Evolutionary conservation across 116 monocot species (phyloP).

Genomic region (Thalassia testudinum): DNA sequence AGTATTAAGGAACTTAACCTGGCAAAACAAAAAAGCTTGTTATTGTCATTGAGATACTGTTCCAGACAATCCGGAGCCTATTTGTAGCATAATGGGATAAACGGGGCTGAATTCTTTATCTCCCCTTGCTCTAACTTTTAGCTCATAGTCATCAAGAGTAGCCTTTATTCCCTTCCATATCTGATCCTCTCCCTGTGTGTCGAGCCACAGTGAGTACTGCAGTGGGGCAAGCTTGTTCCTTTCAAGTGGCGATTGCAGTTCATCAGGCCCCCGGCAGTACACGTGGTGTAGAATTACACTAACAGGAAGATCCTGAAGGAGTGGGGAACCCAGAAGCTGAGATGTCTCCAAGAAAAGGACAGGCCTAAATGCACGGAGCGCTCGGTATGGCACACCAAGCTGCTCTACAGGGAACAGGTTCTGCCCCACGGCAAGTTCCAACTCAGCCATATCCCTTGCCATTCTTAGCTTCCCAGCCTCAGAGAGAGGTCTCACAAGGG

Average conservation of each 20-base stretch:
- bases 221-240: constrained; percentile 65
- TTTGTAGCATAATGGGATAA: constrained; percentile 74
- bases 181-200: constrained; percentile 89
- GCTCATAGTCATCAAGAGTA: constrained; percentile 74
- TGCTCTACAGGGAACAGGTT: constrained; percentile 92
- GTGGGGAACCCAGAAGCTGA: constrained; percentile 47
- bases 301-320: constrained; percentile 60
- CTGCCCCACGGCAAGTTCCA: constrained; percentile 84
- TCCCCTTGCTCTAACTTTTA: constrained; percentile 41
- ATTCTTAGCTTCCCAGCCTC: constrained; percentile 88
- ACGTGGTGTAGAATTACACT: constrained; percentile 84
- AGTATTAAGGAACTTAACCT: too few species aligned
- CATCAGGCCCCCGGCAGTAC: constrained; percentile 77
- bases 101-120: constrained; percentile 57
- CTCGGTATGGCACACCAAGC: constrained; percentile 78
- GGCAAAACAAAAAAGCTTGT: too few species aligned
- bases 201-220: constrained; percentile 92
- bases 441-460: constrained; percentile 98
- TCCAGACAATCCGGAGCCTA: constrained; percentile 35
- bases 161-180: constrained; percentile 88
- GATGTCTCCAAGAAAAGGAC: constrained; percentile 76
- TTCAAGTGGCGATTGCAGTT: constrained; percentile 80
- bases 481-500: constrained; percentile 83
- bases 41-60: too few species aligned
- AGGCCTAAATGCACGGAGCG: constrained; percentile 75